Base-by-base conservation (phyloP, 352 stramenopile genomes). In the Thalassiosira exigua region DNA sequence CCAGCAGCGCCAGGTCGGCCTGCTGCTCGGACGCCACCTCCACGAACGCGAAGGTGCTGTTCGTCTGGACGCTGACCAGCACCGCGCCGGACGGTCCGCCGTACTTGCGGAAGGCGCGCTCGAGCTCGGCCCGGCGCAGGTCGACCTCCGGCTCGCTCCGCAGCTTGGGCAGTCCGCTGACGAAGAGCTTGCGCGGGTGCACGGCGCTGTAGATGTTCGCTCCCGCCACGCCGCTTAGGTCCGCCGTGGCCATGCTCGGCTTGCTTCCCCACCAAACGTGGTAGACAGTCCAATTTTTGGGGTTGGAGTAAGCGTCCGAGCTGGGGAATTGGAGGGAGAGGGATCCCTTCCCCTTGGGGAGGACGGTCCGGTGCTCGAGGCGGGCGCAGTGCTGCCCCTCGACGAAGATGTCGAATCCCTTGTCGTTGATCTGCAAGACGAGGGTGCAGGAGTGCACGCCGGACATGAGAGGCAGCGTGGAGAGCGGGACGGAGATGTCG, bases 321-420 rank as follows among this genome's bases (percentile, higher is more conserved):
- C 56, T 83, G 1, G 88, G 88, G 62, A 92, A 93, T 66, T 93
- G 85, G 14, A 93, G 50, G 52, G 79, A 65, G 17, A 93, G 57
- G 4, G 72, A 75, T 42, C 17, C 12, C 33, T 62, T n/a, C 53
- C 66, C 68, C 22, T 76, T 57, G 0, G 81, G 71, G 33, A 92
- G 50, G 33, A 77, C 61, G 19, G 71, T 78, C 2, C 86, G 56
- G 75, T 93, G 88, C 41, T 93, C 88, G 17, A 92, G 73, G 26
- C 88, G 62, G 11, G 82, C 84, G 58, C 82, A 89, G 59, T 93
- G 88, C 42, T 87, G 62, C 26, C 72, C 82, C 51, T 92, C 79
- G 14, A 93, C 51, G 65, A 91, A 92, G 2, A 92, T 64, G 67
- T 92, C 88, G 69, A 94, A 94, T 21, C 88, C 86, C 56, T 92